Percentiles rank a stretch among this genome's conserved stretches.
Evolutionary conservation across 768 basidiomycete species (phyloP).

Genomic region (Tricholoma furcatifolium): DNA sequence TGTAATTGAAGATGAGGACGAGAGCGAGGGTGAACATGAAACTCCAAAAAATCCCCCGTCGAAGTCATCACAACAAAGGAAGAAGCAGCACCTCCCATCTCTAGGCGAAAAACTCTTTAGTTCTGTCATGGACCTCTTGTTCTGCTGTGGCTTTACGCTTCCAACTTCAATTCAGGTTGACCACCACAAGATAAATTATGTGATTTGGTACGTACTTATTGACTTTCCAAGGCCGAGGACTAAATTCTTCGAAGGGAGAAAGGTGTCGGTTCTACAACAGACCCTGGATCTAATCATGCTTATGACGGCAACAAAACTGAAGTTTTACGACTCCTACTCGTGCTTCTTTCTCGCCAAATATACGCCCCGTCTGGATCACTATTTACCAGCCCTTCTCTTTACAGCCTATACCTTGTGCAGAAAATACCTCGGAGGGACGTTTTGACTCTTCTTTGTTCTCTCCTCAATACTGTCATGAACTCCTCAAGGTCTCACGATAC

Average conservation of each 20-base stretch:
- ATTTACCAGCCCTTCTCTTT: constrained; percentile 71
- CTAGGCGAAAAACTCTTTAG: constrained; percentile 79
- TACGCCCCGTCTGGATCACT: constrained; percentile 73
- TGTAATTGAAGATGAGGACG: constrained; percentile 77
- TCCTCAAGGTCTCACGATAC: constrained; percentile 49
- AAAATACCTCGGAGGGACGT: constrained; percentile 76
- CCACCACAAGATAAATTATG: constrained; percentile 81
- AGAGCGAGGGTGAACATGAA: constrained; percentile 17
- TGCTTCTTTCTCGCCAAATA: constrained; percentile 88
- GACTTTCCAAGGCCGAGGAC: neutral
- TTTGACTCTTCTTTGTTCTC: constrained; percentile 89
- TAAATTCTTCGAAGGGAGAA: constrained; percentile 68
- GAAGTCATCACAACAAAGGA: constrained; percentile 37
- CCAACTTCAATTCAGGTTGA: constrained; percentile 75
- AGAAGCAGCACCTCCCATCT: constrained; percentile 57
- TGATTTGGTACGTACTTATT: constrained; percentile 69
- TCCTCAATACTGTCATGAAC: constrained; percentile 88
- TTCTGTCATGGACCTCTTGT: constrained; percentile 81
- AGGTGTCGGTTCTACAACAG: constrained; percentile 86
- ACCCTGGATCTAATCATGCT: constrained; percentile 59
- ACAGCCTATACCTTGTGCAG: constrained; percentile 77
- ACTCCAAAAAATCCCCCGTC: constrained; percentile 20
- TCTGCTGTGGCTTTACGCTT: constrained; percentile 92
- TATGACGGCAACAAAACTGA: constrained; percentile 85
- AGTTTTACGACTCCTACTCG: constrained; percentile 83